Conservation (phyloP, 2,329 filamentous ascomycete species). For the Grosmannia penicillata region DNA sequence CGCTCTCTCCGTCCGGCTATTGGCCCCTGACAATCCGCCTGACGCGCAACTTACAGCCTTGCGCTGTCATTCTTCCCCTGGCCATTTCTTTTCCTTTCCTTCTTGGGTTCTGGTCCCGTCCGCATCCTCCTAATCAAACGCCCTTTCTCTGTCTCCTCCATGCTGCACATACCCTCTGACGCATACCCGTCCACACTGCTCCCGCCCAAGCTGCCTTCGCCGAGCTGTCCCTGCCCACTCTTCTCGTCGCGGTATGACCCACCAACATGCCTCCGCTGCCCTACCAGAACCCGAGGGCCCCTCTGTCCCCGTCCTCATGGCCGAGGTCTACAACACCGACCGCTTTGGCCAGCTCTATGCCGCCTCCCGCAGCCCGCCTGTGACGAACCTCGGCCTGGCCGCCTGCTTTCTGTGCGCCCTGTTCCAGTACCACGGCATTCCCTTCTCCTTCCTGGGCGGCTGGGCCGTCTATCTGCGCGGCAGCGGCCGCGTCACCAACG, state of each 20-base stretch:
- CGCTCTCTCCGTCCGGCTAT: no score
- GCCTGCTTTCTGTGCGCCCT: conserved; percentile 6
- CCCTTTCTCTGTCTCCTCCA: no score
- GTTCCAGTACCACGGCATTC: conserved; percentile 4
- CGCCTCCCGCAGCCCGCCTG: conserved; percentile 2
- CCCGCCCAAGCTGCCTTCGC: not conserved
- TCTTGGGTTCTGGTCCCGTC: no score
- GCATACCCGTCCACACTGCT: no score
- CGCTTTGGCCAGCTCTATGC: conserved; percentile 7
- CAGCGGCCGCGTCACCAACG: conserved; percentile 2
- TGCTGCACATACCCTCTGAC: no score
- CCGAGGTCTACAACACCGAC: conserved; percentile 10
- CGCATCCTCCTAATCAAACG: no score
- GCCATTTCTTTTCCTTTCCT: no score
- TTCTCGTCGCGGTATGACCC: not conserved
- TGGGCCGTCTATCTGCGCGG: conserved; percentile 10
- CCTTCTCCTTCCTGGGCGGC: conserved; percentile 8
- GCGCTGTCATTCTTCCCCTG: no score
- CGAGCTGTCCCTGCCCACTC: not conserved
- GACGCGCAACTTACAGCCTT: no score
- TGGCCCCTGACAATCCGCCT: no score
- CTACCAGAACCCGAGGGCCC: not conserved
- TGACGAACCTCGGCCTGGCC: conserved; percentile 7
- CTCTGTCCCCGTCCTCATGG: not conserved
- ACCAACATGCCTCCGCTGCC: not conserved